Conservation (phyloP, 2,329 filamentous ascomycete genomes). For the Allantophomopsis lycopodina region DNA sequence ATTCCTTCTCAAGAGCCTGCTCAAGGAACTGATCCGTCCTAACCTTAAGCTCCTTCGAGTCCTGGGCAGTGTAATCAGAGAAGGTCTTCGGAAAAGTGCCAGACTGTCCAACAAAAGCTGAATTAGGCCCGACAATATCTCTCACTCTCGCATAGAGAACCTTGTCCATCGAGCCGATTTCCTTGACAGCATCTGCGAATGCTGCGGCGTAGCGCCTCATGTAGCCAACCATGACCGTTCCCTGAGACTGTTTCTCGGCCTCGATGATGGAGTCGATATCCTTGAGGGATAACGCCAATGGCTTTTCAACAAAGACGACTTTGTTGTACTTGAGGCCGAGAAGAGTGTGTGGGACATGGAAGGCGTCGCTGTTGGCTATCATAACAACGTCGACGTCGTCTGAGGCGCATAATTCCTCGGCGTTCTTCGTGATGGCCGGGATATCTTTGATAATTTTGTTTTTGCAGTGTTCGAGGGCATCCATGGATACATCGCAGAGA, state of each 20-base stretch:
- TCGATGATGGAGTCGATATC: conserved; percentile 30
- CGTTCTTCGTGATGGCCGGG: conserved; percentile 27
- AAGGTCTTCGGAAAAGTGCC: conserved; percentile 29
- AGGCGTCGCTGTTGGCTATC: conserved; percentile 35
- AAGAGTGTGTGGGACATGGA: conserved; percentile 34
- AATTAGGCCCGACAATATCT: conserved; percentile 39
- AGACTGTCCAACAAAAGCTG: conserved; percentile 27
- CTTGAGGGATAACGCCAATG: conserved; percentile 31
- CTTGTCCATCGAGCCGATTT: conserved; percentile 32
- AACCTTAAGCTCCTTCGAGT: conserved; percentile 9
- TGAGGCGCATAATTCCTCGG: conserved; percentile 26
- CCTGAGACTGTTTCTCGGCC: conserved; percentile 27
- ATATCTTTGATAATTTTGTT: conserved; percentile 34
- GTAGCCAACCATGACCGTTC: conserved; percentile 41
- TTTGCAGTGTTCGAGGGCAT: conserved; percentile 23
- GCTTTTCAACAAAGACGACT: conserved; percentile 45
- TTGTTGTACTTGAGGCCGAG: conserved; percentile 37
- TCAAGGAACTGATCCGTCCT: conserved; percentile 4
- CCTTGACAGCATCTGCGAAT: conserved; percentile 35
- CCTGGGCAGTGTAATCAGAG: conserved; percentile 19
- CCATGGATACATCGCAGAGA: conserved; percentile 35
- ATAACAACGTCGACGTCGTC: conserved; percentile 36
- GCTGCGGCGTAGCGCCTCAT: conserved; percentile 43
- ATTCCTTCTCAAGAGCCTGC: conserved; percentile 11
- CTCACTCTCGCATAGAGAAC: conserved; percentile 34